phyloP scores from a whole-genome alignment of 768 basidiomycete genomes.

The Boletus rufocinnamomeus region DNA sequence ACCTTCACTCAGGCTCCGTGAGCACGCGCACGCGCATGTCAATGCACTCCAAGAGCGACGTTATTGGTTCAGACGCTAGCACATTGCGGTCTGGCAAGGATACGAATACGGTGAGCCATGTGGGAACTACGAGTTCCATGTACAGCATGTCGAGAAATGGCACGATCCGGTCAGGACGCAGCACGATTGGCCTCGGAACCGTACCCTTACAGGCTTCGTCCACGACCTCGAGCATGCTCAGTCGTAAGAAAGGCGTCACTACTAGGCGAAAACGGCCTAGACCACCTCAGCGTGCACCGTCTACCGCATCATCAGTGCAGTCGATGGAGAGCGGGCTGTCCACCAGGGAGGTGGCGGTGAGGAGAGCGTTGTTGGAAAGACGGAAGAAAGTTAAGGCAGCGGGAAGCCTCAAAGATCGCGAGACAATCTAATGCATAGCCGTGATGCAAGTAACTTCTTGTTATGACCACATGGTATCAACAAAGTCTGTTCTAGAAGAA shows the following conservation, averaged over 20 bases:
- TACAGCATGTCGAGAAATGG: slow-evolving; percentile 16
- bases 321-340: slow-evolving; percentile 28
- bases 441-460: not conserved
- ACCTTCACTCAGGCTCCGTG: slow-evolving; percentile 3
- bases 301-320: slow-evolving; percentile 30
- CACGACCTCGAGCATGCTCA: slow-evolving; percentile 20
- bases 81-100: not conserved
- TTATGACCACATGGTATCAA: not conserved
- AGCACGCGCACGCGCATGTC: slow-evolving; percentile 6
- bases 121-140: not conserved
- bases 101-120: not conserved
- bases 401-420: slow-evolving; percentile 2
- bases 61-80: not conserved
- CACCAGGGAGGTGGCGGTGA: slow-evolving; percentile 24
- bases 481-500: not conserved
- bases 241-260: slow-evolving; percentile 23
- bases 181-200: not conserved
- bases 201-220: slow-evolving; percentile 6
- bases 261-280: slow-evolving; percentile 23
- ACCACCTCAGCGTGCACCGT: slow-evolving; percentile 23
- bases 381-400: slow-evolving; percentile 24
- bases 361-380: slow-evolving; percentile 29
- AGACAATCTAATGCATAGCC: not conserved
- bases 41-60: slow-evolving; percentile 1
- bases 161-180: slow-evolving; percentile 10